Base-by-base conservation (phyloP, 768 basidiomycete genomes). In the Lyophyllum decastes region DNA sequence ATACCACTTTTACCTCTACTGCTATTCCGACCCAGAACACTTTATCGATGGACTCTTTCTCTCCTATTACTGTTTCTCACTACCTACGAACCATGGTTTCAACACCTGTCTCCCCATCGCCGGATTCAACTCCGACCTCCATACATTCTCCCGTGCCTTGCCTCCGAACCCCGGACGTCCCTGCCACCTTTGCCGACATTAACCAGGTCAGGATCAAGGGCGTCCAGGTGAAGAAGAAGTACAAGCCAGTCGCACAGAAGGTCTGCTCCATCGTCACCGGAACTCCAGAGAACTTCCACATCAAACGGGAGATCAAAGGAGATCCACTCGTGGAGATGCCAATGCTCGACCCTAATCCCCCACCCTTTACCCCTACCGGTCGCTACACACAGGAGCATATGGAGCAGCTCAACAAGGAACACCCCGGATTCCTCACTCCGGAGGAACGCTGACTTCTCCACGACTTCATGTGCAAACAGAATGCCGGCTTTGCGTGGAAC, bases 371-470 rank as follows among this genome's bases (percentile, higher is more conserved):
- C 4, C 54, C 61, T 4, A 66, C 44, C 0, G 65, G 66, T 0
- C 49, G 68, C 2, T 71, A 69, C 34, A 72, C 65, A 0, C 19
- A 57, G 19, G 71, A 71, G 46, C 8, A 60, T 2, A 65, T 55
- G 30, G 59, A 62, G 0, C 53, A 52, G 0, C 48, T 69, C 2
- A 61, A 68, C 1, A 38, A 64, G 0, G 59, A 60, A 7, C 51
- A 63, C 4, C 27, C 45, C 0, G 59, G 52, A 1, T 79, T 78
- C 52, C 66, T 81, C 0, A 69, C 54, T 64, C 61, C 64, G 0
- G 70, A 72, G 21, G 76, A 78, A 45, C 55, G 60, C 4, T 64
- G 65, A 6, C 55, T 79, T 3, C 24, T 72, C 0, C 68, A 76
- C 27, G 64, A 75, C n/a, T 47, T 77, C 2, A 63, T 80, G 54